Conservation (phyloP, 2,329 filamentous ascomycete genomes). For the Emydomyces testavorans region DNA sequence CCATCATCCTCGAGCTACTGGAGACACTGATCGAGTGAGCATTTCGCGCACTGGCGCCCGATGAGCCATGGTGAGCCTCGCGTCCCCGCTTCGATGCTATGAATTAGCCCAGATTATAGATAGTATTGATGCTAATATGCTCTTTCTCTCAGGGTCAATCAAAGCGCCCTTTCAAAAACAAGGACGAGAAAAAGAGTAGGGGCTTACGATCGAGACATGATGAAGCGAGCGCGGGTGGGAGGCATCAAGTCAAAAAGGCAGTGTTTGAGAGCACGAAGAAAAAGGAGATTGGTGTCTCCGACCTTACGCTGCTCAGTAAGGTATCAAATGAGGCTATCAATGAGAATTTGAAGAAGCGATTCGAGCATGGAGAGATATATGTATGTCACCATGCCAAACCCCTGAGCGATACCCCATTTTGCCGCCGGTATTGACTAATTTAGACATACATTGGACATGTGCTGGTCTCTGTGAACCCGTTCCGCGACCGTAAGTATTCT, state of each 20-base stretch:
- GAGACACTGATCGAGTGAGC: slow-evolving; percentile 2
- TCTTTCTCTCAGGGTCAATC: slow-evolving; percentile 30
- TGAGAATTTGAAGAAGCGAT: slow-evolving; percentile 95
- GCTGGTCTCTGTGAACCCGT: slow-evolving; percentile 96
- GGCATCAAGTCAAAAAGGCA: slow-evolving; percentile 79
- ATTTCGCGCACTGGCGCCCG: slow-evolving; percentile 4
- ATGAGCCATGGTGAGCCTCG: slow-evolving; percentile 8
- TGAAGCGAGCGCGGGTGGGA: slow-evolving; percentile 37
- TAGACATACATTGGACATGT: slow-evolving; percentile 98
- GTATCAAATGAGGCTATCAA: slow-evolving; percentile 99
- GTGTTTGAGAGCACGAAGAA: slow-evolving; percentile 95
- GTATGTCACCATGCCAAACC: slow-evolving; percentile 34
- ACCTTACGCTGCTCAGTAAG: slow-evolving; percentile 94
- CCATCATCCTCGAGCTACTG: neutral
- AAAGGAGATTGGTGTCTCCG: slow-evolving; percentile 97
- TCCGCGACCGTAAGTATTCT: slow-evolving; percentile 61
- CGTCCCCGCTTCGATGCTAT: neutral
- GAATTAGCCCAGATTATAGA: neutral
- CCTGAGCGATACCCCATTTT: neutral
- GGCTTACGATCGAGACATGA: slow-evolving; percentile 34
- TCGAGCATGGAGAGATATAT: slow-evolving; percentile 96
- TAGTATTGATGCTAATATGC: neutral
- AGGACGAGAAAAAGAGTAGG: slow-evolving; percentile 32
- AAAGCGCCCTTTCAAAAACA: slow-evolving; percentile 33
- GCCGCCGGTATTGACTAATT: slow-evolving; percentile 11